Conservation (phyloP, 495 filamentous ascomycete genomes). For the Usnea hakonensis region DNA sequence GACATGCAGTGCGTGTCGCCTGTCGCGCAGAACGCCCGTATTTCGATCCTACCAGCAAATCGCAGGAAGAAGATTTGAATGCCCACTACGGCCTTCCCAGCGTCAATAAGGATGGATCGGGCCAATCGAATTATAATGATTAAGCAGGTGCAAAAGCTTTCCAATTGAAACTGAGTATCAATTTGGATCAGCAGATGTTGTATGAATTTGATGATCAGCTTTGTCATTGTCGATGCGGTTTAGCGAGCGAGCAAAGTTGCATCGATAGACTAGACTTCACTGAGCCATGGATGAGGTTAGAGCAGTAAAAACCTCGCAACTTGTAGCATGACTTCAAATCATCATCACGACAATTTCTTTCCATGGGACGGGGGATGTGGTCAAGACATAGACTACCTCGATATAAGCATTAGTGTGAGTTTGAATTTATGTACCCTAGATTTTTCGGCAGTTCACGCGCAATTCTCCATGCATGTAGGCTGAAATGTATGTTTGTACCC, state of each 20-base stretch:
- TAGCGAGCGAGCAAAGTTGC: slow-evolving; percentile 12
- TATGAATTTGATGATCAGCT: neutral
- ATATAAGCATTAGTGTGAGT: neutral
- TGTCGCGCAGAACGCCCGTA: slow-evolving; percentile 50
- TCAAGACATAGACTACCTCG: neutral
- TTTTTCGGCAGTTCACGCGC: neutral
- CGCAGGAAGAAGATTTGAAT: slow-evolving; percentile 52
- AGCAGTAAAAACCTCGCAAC: neutral
- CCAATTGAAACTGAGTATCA: neutral
- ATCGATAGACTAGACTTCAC: neutral
- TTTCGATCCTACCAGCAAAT: slow-evolving; percentile 44
- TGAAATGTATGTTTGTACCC: neutral
- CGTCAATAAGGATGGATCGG: slow-evolving; percentile 54
- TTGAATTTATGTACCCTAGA: neutral
- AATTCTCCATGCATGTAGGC: neutral
- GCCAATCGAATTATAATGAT: slow-evolving; percentile 58
- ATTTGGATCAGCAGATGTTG: neutral
- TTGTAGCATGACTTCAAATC: neutral
- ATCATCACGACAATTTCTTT: neutral
- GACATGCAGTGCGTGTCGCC: slow-evolving; percentile 56
- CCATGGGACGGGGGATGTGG: neutral
- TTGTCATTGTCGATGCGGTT: slow-evolving; percentile 12
- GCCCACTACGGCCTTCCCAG: slow-evolving; percentile 42
- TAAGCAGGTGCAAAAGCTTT: slow-evolving; percentile 22
- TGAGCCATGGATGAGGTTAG: neutral